phyloP scores from a whole-genome alignment of 225 moss, liverwort and hornwort species.

The Thuidium tamariscinum region DNA sequence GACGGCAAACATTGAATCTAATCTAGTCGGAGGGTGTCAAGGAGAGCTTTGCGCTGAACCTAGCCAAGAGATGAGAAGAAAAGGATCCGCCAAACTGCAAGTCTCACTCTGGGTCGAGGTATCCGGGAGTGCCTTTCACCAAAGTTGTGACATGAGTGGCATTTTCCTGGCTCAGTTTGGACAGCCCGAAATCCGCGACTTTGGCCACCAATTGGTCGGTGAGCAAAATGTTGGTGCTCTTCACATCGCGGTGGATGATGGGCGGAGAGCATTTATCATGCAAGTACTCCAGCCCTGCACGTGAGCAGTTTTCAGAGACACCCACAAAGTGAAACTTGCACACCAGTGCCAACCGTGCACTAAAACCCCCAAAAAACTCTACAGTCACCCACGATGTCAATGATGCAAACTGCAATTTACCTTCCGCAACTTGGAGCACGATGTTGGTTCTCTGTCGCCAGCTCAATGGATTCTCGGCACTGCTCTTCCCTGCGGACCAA shows the following conservation, averaged over 20 bases:
- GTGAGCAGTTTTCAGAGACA: too few species aligned
- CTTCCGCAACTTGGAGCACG: not conserved
- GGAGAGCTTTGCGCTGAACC: not conserved
- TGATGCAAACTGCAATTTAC: not conserved
- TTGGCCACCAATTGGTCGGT: not conserved
- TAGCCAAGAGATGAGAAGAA: not conserved
- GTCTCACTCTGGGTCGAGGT: not conserved
- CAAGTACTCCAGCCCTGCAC: too few species aligned
- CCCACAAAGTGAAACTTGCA: not conserved
- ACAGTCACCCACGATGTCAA: too few species aligned
- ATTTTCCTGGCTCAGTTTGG: not conserved
- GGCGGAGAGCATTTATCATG: not conserved
- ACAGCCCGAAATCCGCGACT: not conserved
- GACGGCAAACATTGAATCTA: not conserved
- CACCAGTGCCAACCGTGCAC: not conserved
- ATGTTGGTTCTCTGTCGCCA: conserved; percentile 5
- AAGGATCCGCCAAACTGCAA: not conserved
- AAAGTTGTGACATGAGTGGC: not conserved
- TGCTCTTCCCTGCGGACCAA: not conserved
- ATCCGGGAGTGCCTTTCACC: not conserved
- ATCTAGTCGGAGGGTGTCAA: not conserved
- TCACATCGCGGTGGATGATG: not conserved
- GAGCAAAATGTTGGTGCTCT: not conserved
- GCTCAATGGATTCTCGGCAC: not conserved
- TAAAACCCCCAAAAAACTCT: not conserved